Base-by-base conservation (phyloP, 1,139 yeast species). In the Groenewaldozyma sp. region DNA sequence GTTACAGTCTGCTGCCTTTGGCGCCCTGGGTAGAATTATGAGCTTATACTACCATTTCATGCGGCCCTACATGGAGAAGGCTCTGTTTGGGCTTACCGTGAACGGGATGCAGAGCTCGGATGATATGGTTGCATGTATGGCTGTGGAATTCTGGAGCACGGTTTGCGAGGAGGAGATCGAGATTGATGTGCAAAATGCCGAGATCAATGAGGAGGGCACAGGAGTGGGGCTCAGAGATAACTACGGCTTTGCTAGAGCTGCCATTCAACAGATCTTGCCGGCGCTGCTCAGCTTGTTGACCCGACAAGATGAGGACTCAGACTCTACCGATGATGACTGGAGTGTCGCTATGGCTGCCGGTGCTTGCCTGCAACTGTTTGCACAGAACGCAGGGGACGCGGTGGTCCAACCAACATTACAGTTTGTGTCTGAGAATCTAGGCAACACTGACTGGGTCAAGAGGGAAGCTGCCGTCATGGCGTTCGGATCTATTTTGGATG, bases 401-500 rank as follows among this genome's bases (percentile, higher is more conserved):
- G 87, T 91, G 38, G 87, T 88, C 34, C 82, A 78, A 46, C 91
- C 94, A 35, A 84, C 94, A 3, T 67, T 91, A 47, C 72, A 71
- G 42, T 91, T 87, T 65, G 95, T 91, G 28, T 88, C 81, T 50
- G 70, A 74, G 34, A 82, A 84, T 56, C 73, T 91, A 41, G 62
- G 63, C 7, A 64, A 72, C 24, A 54, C 61, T 7, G 71, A 74
- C 49, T 91, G 98, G 98, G 77, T 94, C 63, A 67, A 76, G 43
- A 79, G 95, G 54, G 98, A 91, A 65, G 97, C 98, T 19, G 94
- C 97, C 1, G 96, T 91, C 5, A 91, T 91, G 98, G 96, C 98
- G 0, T 91, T 91, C 61, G 98, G 98, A 28, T 87, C 96, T 6
- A 86, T 91, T 45, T 70, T 91, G 52, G 97, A 88, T 52, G 98